These are phyloP conservation scores for Pilobolus umbonatus DNA, from an alignment of 192 early-diverging fungal species.

Conservation along the genomic window DNA sequence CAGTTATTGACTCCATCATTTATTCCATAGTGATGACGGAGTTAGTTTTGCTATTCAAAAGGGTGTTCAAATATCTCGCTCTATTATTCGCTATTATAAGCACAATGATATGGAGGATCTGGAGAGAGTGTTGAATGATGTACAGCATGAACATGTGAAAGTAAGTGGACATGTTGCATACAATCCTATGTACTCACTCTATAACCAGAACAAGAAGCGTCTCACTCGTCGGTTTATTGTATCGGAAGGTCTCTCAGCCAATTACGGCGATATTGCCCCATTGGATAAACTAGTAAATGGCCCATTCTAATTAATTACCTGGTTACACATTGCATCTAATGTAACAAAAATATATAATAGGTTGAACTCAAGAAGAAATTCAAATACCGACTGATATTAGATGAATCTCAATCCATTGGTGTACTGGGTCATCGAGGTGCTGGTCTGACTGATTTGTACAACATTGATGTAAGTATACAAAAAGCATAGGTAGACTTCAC, in stretches of 20 bases:
- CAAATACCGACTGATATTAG: constrained; percentile 95
- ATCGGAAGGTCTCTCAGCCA: constrained; percentile 85
- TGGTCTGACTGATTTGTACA: constrained; percentile 83
- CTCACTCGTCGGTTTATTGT: constrained; percentile 93
- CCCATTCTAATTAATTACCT: no score
- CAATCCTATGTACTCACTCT: no score
- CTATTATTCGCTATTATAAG: constrained; percentile 84
- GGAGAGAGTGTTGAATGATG: constrained; percentile 75
- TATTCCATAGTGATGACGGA: constrained; percentile 70
- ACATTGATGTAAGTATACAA: constrained; percentile 53
- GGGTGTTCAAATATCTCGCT: constrained; percentile 84
- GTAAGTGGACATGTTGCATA: constrained; percentile 30
- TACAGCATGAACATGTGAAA: constrained; percentile 60
- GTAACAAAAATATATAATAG: not conserved
- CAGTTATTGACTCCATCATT: not conserved
- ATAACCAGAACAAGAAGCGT: constrained; percentile 57
- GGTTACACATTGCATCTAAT: no score
- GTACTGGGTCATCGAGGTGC: constrained; percentile 83
- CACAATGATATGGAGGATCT: constrained; percentile 97
- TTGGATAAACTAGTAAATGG: constrained; percentile 58
- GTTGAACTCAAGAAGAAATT: constrained; percentile 89
- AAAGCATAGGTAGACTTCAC: no score
- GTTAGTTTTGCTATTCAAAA: constrained; percentile 88
- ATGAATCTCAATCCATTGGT: constrained; percentile 91
- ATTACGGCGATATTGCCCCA: constrained; percentile 83